Base-by-base conservation (phyloP, 2,329 filamentous ascomycete genomes). In the Myotisia sp. region DNA sequence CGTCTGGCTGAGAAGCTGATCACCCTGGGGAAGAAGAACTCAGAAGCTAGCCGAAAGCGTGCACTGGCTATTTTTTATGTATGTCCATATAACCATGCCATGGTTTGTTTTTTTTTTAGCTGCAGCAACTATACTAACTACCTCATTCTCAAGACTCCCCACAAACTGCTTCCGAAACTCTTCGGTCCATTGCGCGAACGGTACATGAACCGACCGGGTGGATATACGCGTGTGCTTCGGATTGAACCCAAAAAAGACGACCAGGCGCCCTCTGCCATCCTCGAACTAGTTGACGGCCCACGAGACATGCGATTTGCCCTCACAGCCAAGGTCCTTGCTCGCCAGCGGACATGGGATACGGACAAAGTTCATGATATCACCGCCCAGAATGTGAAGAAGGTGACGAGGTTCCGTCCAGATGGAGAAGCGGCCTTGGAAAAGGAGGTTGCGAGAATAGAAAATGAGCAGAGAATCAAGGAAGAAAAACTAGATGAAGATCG, bases 221-320 rank as follows among this genome's bases (percentile, higher is more conserved):
- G 90, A 37, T 98, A 95, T 68, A 98, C 90, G 12, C 82, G 90
- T 27, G 82, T 98, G 7, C 74, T 94, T 30, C 82, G 85, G 46
- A 85, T 92, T 44, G 87, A 95, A 60, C 81, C 90, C 37, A 72
- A 80, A 49, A 84, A 87, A 57, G 70, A 72, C 50, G 87, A 95
- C 58, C 84, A 94, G 62, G 87, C 82, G 6, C 73, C 77, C 43
- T 86, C 79, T 21, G 87, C 90, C 14, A 86, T 98, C 43, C 76
- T 98, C 30, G 85, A 95, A 61, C 72, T 98, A 20, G 86, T 98
- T 41, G 90, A 98, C 59, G 86, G 87, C 22, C 84, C 85, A 21
- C 80, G 78, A 55, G 90, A 98, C 59, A 82, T 93, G 65, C 80
- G 86, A 21, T 94, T 94, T 62, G 83, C 84, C 49, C 76, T 95